Evolutionary conservation across 176 grass and related monocot genomes (phyloP).

Genomic region (Eragrostis curvula): DNA sequence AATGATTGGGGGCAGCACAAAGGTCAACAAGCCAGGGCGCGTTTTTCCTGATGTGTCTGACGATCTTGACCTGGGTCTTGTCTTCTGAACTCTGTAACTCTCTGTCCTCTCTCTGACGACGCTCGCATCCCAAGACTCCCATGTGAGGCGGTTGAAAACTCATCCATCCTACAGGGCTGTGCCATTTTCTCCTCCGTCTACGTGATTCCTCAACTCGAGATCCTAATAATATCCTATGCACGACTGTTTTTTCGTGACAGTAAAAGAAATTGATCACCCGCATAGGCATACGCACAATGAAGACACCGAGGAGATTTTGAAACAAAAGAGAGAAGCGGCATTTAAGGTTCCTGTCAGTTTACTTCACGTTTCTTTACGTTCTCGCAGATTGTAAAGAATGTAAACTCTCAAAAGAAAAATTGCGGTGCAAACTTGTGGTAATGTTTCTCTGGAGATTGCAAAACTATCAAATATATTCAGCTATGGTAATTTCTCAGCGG

Average conservation of each 20-base stretch:
- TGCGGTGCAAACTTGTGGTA: too few relatives aligned
- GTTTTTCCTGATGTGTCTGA: constrained; percentile 41
- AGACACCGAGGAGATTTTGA: neutral
- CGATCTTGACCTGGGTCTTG: constrained; percentile 23
- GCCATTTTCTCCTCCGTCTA: neutral
- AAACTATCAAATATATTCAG: neutral
- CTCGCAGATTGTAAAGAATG: neutral
- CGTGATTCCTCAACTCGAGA: neutral
- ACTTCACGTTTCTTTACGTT: neutral
- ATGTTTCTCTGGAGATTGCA: neutral
- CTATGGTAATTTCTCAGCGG: neutral
- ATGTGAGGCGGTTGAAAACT: constrained; percentile 24
- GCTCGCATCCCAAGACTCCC: constrained; percentile 29
- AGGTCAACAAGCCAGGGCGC: constrained; percentile 21
- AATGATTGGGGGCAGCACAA: constrained; percentile 40
- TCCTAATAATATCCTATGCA: neutral
- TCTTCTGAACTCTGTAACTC: too few relatives aligned
- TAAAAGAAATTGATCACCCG: constrained; percentile 13
- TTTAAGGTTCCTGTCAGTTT: neutral
- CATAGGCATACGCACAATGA: neutral
- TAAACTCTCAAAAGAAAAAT: neutral
- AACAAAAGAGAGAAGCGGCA: constrained; percentile 8
- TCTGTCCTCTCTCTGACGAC: too few relatives aligned
- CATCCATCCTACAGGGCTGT: neutral
- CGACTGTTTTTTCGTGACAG: neutral